Base-by-base conservation (phyloP, 179 eudicot genomes). In the Patellifolia procumbens region DNA sequence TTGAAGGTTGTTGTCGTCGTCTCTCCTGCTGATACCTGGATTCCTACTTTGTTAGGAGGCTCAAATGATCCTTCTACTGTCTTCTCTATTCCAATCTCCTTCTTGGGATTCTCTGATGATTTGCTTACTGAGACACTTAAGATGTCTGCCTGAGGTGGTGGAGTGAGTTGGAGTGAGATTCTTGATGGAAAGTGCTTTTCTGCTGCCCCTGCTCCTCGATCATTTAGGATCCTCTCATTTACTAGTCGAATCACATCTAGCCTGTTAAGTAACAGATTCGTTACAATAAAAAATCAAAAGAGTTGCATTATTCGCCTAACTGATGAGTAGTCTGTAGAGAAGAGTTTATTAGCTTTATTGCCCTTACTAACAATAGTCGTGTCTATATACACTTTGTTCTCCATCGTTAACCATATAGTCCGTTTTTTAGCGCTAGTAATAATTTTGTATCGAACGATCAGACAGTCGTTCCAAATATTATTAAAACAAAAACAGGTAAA, bases 161-260 rank as follows among this genome's bases (percentile, higher is more conserved):
- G 98, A 12, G 92, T 90, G 8, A 94, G 85, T 17, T 87, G 94
- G 26, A 94, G 74, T n/a, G 96, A 82, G n/a, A 94, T 84, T 28
- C 94, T 82, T 39, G 98, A 89, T 0, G 98, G 98, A 89, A 94
- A 94, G 80, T 90, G 97, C 68, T 94, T 94, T 68, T 94, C 98
- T 7, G 89, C 65, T 73, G 77, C 75, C 2, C 98, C 98, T 26
- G 88, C 92, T 78, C 98, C 98, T 74, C 96, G 62, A 60, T 89
- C 91, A 0, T 73, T 82, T 80, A 94, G 72, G 8, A 89, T 88
- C 6, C 76, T 80, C 61, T 91, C 89, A 17, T 77, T 88, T 49
- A 85, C 85, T 1, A 94, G 91, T 46, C 73, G 86, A 12, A 87
- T 78, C 9, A 94, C 88, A 56, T 90, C 93, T 43, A 89, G 90